Conservation (phyloP, 2,329 filamentous ascomycete species). For the Rhinocladiella similis region DNA sequence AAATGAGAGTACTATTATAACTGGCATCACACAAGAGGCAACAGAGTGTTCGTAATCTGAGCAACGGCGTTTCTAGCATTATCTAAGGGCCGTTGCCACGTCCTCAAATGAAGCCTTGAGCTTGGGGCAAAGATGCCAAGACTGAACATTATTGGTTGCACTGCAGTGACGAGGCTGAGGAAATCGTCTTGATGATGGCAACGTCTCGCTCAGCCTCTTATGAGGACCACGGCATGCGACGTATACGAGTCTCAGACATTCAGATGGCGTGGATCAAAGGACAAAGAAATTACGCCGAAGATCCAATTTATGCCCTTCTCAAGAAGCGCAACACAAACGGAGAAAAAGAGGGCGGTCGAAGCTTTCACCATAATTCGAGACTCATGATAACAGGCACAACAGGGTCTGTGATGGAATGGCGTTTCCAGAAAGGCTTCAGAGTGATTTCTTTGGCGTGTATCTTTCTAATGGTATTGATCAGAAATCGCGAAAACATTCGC, state of each 20-base stretch:
- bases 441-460: background rate
- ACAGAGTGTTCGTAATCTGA: constrained; percentile 15
- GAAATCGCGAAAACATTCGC: background rate
- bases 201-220: background rate
- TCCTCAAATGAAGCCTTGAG: constrained; percentile 20
- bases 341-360: too few relatives aligned
- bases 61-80: constrained; percentile 1
- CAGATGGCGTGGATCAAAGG: too few relatives aligned
- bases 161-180: constrained; percentile 9
- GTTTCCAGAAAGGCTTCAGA: too few relatives aligned
- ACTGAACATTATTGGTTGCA: constrained; percentile 5
- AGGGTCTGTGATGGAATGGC: too few relatives aligned
- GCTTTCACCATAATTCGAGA: too few relatives aligned
- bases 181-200: background rate
- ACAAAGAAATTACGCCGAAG: too few relatives aligned
- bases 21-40: constrained; percentile 8
- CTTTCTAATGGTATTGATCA: background rate
- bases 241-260: too few relatives aligned
- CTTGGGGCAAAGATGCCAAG: constrained; percentile 14
- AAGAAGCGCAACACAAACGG: too few relatives aligned
- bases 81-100: constrained; percentile 17
- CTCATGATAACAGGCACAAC: too few relatives aligned
- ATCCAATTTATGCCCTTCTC: too few relatives aligned
- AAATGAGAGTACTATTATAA: background rate
- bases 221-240: background rate